Conservation (phyloP, 495 filamentous ascomycete species). For the Penicillium steckii region DNA sequence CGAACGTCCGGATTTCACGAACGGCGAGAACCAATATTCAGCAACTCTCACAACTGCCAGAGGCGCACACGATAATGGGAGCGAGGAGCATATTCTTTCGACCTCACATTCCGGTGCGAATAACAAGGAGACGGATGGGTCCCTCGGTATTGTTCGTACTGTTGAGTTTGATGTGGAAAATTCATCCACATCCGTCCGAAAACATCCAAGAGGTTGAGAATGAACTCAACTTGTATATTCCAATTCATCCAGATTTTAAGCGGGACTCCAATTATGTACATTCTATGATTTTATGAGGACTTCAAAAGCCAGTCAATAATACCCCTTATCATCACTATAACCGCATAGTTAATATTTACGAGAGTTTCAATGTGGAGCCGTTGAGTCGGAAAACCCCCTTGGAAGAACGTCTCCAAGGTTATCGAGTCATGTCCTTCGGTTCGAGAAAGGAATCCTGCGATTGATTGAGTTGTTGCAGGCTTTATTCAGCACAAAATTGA, state of each 20-base stretch:
- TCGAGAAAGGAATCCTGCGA: neutral
- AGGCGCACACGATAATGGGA: slow-evolving; percentile 19
- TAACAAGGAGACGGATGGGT: slow-evolving; percentile 9
- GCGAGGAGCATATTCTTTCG: slow-evolving; percentile 29
- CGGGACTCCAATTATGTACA: neutral
- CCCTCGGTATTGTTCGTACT: slow-evolving; percentile 27
- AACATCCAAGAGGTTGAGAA: neutral
- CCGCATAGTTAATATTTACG: too few relatives aligned
- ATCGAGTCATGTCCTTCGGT: neutral
- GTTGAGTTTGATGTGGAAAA: slow-evolving; percentile 35
- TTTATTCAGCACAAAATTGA: neutral
- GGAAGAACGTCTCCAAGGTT: neutral
- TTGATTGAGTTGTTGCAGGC: neutral
- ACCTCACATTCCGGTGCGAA: neutral
- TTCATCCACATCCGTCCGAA: slow-evolving; percentile 1
- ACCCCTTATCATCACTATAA: neutral
- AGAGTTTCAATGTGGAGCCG: too few relatives aligned
- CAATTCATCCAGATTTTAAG: neutral
- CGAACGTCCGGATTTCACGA: slow-evolving; percentile 21
- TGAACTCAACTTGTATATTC: neutral
- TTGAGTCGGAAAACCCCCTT: neutral
- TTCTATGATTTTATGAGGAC: neutral
- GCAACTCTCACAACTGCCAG: slow-evolving; percentile 19
- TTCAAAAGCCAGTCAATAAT: slow-evolving; percentile 1
- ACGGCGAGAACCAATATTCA: slow-evolving; percentile 13